These are phyloP conservation scores for Neonectria ditissima DNA, from an alignment of 2,329 filamentous ascomycete species.

Conservation along the genomic window DNA sequence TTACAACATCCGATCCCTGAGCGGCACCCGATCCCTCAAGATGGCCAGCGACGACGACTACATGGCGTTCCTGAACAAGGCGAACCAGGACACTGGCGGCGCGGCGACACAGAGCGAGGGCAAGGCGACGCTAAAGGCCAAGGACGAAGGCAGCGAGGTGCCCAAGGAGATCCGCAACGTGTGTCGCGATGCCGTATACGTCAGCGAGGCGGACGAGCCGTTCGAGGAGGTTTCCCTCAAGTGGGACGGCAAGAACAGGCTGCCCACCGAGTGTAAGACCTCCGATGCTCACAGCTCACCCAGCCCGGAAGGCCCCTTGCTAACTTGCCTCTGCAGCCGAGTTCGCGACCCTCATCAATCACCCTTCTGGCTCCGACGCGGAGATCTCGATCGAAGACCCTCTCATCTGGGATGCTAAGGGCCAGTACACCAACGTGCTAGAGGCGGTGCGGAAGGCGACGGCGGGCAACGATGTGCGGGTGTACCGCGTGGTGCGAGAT, in stretches of 20 bases:
- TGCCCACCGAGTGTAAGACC: constrained; percentile 71
- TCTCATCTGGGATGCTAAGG: constrained; percentile 78
- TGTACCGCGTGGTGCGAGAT: constrained; percentile 77
- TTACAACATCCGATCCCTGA: constrained; percentile 33
- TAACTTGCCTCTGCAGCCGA: constrained; percentile 62
- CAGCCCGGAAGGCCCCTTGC: background rate
- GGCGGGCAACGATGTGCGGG: constrained; percentile 75
- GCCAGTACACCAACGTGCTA: constrained; percentile 76
- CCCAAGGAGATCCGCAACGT: constrained; percentile 68
- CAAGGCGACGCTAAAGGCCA: constrained; percentile 60
- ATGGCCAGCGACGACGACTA: constrained; percentile 88
- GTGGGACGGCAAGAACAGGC: constrained; percentile 63
- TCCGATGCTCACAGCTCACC: constrained; percentile 23
- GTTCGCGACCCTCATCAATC: constrained; percentile 75
- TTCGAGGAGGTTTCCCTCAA: constrained; percentile 81
- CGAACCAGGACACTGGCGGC: constrained; percentile 76
- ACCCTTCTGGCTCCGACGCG: constrained; percentile 64
- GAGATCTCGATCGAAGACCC: constrained; percentile 75
- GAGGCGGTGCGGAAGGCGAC: constrained; percentile 75
- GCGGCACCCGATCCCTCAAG: constrained; percentile 40
- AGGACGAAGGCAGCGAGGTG: constrained; percentile 67
- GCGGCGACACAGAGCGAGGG: constrained; percentile 34
- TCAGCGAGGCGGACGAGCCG: constrained; percentile 86
- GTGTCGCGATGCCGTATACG: constrained; percentile 71
- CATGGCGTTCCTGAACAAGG: constrained; percentile 86